phyloP scores from a whole-genome alignment of 2,329 filamentous ascomycete species.

The Fusarium sulawesiense region DNA sequence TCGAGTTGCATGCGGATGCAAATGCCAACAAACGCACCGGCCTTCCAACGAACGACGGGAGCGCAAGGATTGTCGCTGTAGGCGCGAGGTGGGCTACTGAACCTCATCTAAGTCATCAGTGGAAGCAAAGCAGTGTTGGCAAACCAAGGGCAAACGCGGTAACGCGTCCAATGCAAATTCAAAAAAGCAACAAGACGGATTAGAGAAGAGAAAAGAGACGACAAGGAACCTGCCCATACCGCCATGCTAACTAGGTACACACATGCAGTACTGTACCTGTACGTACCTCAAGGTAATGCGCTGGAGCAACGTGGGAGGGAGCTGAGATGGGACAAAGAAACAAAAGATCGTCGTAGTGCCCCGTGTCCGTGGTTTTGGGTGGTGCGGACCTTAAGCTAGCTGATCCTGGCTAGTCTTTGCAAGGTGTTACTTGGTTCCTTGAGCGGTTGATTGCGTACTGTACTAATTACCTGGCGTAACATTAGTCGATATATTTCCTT shows the following conservation, averaged over 20 bases:
- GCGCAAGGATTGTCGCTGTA: conserved; percentile 29
- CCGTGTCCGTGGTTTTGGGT: conserved; percentile 48
- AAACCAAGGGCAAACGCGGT: conserved; percentile 33
- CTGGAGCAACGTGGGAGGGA: conserved; percentile 9
- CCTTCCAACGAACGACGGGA: conserved; percentile 30
- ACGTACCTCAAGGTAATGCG: background rate
- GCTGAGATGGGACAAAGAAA: conserved; percentile 39
- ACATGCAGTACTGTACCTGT: conserved; percentile 6
- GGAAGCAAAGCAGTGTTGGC: conserved; percentile 20
- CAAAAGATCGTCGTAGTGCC: conserved; percentile 44
- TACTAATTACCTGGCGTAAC: conserved; percentile 19
- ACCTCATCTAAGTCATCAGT: conserved; percentile 34
- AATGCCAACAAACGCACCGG: conserved; percentile 35
- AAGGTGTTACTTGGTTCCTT: conserved; percentile 29
- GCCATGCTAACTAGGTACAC: conserved; percentile 13
- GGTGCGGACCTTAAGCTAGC: conserved; percentile 40
- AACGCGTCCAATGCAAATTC: conserved; percentile 33
- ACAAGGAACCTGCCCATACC: conserved; percentile 29
- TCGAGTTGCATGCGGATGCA: conserved; percentile 26
- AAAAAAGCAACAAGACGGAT: conserved; percentile 42
- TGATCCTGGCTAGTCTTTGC: conserved; percentile 38
- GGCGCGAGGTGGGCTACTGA: conserved; percentile 35
- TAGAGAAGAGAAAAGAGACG: conserved; percentile 46
- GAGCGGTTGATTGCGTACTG: conserved; percentile 29
- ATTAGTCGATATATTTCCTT: conserved; percentile 18